Conservation (phyloP, 2,329 filamentous ascomycete species). For the Aspergillus brasiliensis region DNA sequence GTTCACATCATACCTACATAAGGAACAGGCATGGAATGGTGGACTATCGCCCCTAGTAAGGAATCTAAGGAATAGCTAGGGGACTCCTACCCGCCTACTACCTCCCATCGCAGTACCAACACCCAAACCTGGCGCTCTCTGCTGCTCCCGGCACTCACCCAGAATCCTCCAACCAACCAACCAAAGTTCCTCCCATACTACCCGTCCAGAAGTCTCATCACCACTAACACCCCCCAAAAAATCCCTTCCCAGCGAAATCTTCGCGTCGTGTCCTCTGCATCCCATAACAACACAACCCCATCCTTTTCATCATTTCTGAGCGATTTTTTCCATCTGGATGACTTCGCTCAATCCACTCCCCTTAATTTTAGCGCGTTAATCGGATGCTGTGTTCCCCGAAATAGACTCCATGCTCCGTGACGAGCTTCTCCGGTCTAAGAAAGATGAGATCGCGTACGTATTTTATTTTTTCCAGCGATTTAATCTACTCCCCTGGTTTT, state of each 20-base stretch:
- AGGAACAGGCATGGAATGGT: not conserved
- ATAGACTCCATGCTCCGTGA: constrained; percentile 53
- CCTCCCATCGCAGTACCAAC: constrained; percentile 2
- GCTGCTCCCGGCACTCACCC: constrained; percentile 21
- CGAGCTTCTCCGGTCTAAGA: constrained; percentile 53
- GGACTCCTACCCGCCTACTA: constrained; percentile 1
- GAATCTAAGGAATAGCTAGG: constrained; percentile 1
- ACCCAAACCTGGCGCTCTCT: constrained; percentile 4
- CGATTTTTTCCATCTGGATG: constrained; percentile 49
- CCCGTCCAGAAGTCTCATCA: constrained; percentile 25
- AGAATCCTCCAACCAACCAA: constrained; percentile 24
- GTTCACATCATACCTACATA: constrained; percentile 1
- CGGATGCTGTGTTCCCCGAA: constrained; percentile 51
- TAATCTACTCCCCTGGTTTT: constrained; percentile 18
- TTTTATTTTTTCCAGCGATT: constrained; percentile 36
- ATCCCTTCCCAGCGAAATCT: constrained; percentile 34
- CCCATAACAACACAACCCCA: constrained; percentile 42
- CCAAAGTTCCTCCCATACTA: constrained; percentile 23
- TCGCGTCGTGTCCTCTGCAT: constrained; percentile 35
- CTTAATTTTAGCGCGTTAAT: constrained; percentile 51
- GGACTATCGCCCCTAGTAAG: constrained; percentile 1
- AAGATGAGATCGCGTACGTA: constrained; percentile 55
- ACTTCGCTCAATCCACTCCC: constrained; percentile 40
- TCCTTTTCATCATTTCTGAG: constrained; percentile 48
- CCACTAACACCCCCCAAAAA: constrained; percentile 31